phyloP scores from a whole-genome alignment of 2,329 filamentous ascomycete species.

The Neonectria ditissima region DNA sequence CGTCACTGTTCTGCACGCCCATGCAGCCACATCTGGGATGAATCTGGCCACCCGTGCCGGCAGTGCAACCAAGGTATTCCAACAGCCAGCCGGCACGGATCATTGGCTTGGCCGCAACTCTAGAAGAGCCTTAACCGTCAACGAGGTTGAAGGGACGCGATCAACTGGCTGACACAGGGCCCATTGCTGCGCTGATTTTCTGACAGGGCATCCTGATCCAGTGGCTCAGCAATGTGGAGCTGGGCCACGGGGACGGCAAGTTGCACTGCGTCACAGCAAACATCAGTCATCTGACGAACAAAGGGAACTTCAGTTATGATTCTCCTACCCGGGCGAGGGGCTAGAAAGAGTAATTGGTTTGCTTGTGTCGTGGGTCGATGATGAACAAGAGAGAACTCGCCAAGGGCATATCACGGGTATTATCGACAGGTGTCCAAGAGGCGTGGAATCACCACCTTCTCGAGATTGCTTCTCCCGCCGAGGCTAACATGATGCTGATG shows the following conservation, averaged over 20 bases:
- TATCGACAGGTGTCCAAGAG: not conserved
- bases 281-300: not conserved
- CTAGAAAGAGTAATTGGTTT: not conserved
- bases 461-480: not conserved
- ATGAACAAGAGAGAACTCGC: not conserved
- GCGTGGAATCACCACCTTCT: not conserved
- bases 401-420: not conserved
- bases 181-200: not conserved
- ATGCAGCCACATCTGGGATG: not conserved
- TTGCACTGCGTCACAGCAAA: not conserved
- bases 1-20: not conserved
- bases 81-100: not conserved
- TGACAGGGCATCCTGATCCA: not conserved
- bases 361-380: not conserved
- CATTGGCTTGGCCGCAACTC: constrained; percentile 2
- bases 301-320: not conserved
- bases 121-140: not conserved
- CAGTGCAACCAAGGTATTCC: not conserved
- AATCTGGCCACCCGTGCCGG: not conserved
- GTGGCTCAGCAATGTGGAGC: not conserved
- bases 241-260: not conserved
- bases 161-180: not conserved
- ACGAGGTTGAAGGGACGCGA: not conserved
- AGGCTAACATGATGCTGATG: not conserved
- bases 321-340: not conserved